Evolutionary conservation across 176 grass and related monocot species (phyloP).

Genomic region (Melocanna baccifera): DNA sequence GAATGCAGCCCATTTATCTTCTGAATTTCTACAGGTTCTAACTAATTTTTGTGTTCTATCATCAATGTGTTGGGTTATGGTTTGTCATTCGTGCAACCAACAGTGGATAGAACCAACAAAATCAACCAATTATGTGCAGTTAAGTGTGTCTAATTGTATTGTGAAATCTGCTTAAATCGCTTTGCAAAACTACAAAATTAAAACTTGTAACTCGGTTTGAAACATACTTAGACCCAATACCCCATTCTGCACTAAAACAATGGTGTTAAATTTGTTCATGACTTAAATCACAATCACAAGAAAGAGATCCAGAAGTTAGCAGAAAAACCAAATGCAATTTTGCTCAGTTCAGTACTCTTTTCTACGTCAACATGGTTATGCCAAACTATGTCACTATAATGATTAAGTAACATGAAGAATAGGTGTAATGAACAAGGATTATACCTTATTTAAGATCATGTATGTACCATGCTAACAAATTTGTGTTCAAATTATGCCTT

Average conservation of each 20-base stretch:
- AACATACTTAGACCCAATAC: background rate
- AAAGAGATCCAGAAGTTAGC: background rate
- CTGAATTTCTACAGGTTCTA: too few relatives aligned
- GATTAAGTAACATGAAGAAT: background rate
- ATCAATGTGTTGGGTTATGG: too few relatives aligned
- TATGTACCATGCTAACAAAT: background rate
- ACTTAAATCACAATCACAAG: background rate
- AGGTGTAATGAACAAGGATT: background rate
- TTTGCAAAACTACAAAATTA: background rate
- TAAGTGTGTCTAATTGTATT: background rate
- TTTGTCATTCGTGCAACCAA: too few relatives aligned
- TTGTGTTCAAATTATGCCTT: background rate
- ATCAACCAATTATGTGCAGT: background rate
- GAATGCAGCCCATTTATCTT: too few relatives aligned
- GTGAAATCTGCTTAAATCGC: background rate
- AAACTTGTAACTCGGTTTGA: background rate
- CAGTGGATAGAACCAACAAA: background rate
- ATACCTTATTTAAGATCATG: background rate
- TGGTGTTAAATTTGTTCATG: background rate
- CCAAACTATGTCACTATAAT: background rate
- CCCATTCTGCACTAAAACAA: background rate
- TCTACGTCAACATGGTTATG: background rate
- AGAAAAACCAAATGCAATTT: background rate
- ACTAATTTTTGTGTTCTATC: background rate
- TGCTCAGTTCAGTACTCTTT: background rate